These are phyloP conservation scores for Hypoxylon sp. DNA, from an alignment of 2,329 filamentous ascomycete genomes.

Conservation along the genomic window DNA sequence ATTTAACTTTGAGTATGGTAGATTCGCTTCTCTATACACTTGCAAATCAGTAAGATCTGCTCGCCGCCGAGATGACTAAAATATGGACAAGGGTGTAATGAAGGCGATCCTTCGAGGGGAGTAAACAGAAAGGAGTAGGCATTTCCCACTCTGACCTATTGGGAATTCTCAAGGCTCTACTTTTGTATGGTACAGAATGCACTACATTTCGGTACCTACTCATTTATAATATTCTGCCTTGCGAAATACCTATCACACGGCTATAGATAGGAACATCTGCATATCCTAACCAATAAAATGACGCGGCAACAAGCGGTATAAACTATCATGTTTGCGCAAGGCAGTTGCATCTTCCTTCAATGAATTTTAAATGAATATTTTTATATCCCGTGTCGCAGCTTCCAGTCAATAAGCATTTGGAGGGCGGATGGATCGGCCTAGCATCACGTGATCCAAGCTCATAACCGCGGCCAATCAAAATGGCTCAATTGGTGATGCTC, in stretches of 20 bases:
- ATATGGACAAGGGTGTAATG: constrained; percentile 4
- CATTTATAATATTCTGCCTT: background rate
- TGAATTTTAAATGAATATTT: constrained; percentile 20
- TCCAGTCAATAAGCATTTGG: constrained; percentile 5
- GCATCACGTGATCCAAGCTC: constrained; percentile 51
- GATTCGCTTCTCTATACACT: constrained; percentile 13
- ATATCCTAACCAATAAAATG: background rate
- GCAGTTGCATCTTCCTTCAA: background rate
- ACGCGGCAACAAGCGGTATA: background rate
- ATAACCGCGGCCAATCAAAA: constrained; percentile 60
- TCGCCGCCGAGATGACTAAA: constrained; percentile 11
- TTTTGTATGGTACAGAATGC: constrained; percentile 2
- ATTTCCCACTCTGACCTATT: background rate
- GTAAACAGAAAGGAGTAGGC: constrained; percentile 4
- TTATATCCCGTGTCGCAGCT: constrained; percentile 19
- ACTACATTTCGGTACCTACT: background rate
- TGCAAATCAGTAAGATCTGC: constrained; percentile 15
- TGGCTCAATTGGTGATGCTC: constrained; percentile 64
- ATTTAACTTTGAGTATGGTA: constrained; percentile 14
- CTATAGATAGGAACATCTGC: background rate
- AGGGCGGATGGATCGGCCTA: constrained; percentile 28
- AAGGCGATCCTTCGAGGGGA: constrained; percentile 3
- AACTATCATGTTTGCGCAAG: background rate
- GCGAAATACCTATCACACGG: background rate
- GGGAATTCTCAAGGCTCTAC: background rate